Conservation (phyloP, 2,329 filamentous ascomycete genomes). For the Ascochyta lentis region DNA sequence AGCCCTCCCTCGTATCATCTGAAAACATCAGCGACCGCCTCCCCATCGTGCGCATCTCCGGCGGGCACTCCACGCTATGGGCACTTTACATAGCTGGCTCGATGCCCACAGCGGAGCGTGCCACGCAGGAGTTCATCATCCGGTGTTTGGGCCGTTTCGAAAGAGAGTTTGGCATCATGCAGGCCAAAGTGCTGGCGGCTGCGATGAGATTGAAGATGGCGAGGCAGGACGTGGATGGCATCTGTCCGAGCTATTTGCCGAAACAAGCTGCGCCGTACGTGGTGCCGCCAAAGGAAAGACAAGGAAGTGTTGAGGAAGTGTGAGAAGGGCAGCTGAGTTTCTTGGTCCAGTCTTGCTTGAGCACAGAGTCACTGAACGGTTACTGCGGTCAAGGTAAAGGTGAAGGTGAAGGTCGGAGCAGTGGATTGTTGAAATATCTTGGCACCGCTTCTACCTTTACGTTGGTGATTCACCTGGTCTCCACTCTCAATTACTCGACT, state of each 20-base stretch:
- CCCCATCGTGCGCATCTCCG: slow-evolving; percentile 41
- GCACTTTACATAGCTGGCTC: slow-evolving; percentile 41
- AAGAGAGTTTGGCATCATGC: slow-evolving; percentile 48
- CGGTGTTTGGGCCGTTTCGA: slow-evolving; percentile 68
- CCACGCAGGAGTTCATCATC: slow-evolving; percentile 34
- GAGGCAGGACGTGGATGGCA: slow-evolving; percentile 16
- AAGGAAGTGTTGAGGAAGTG: neutral
- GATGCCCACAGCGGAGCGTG: slow-evolving; percentile 32
- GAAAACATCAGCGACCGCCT: slow-evolving; percentile 25
- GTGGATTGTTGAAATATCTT: too few relatives aligned
- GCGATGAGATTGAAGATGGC: slow-evolving; percentile 30
- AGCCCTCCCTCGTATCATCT: slow-evolving; percentile 1
- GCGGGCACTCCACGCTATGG: slow-evolving; percentile 42
- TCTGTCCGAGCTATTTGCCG: slow-evolving; percentile 26
- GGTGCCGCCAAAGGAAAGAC: neutral
- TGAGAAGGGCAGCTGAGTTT: neutral
- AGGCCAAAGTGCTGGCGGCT: slow-evolving; percentile 38
- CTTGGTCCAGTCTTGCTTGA: too few relatives aligned
- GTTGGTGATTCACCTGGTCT: too few relatives aligned
- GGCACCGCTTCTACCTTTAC: too few relatives aligned
- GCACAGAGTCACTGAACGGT: too few relatives aligned
- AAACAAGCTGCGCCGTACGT: slow-evolving; percentile 12
- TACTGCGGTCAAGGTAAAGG: too few relatives aligned
- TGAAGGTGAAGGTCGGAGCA: too few relatives aligned
- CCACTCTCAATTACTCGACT: too few relatives aligned